Percentiles rank a stretch among this genome's conserved stretches.
These are phyloP conservation scores for Neoboletus subvelutipes DNA, from an alignment of 768 basidiomycete genomes.

Conservation along the genomic window DNA sequence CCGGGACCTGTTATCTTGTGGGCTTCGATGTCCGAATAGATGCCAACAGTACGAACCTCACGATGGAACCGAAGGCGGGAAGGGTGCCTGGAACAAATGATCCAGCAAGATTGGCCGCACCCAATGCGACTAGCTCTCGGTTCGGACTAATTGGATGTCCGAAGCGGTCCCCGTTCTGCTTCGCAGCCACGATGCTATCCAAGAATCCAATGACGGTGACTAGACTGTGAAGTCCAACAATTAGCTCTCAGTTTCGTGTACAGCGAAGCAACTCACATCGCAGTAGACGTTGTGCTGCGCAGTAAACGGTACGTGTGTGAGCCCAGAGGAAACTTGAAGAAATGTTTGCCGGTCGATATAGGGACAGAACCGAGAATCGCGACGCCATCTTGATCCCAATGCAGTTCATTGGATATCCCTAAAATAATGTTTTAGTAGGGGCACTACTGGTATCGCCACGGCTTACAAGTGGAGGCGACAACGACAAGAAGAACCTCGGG, in stretches of 20 bases:
- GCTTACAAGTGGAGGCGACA: constrained; percentile 74
- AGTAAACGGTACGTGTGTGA: constrained; percentile 61
- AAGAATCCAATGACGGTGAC: constrained; percentile 87
- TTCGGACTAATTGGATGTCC: constrained; percentile 91
- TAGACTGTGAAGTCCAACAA: constrained; percentile 42
- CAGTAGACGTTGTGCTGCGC: constrained; percentile 79
- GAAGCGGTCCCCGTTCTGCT: constrained; percentile 84
- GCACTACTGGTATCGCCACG: background rate
- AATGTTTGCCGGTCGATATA: constrained; percentile 55
- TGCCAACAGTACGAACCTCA: constrained; percentile 52
- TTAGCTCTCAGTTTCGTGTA: background rate
- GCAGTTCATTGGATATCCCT: constrained; percentile 70
- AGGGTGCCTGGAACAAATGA: constrained; percentile 87
- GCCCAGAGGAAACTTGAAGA: constrained; percentile 74
- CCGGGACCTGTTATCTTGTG: constrained; percentile 50
- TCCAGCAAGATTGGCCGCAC: constrained; percentile 74
- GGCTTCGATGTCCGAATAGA: background rate
- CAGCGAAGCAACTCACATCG: constrained; percentile 49
- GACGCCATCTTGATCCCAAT: constrained; percentile 79
- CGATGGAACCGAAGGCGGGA: constrained; percentile 92
- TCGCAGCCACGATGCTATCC: constrained; percentile 93
- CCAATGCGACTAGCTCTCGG: constrained; percentile 89
- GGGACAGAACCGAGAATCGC: constrained; percentile 81
- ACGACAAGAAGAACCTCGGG: constrained; percentile 93
- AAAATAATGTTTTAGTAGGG: background rate